Conservation (phyloP, 768 basidiomycete genomes). For the Boletus rubroflammeus region DNA sequence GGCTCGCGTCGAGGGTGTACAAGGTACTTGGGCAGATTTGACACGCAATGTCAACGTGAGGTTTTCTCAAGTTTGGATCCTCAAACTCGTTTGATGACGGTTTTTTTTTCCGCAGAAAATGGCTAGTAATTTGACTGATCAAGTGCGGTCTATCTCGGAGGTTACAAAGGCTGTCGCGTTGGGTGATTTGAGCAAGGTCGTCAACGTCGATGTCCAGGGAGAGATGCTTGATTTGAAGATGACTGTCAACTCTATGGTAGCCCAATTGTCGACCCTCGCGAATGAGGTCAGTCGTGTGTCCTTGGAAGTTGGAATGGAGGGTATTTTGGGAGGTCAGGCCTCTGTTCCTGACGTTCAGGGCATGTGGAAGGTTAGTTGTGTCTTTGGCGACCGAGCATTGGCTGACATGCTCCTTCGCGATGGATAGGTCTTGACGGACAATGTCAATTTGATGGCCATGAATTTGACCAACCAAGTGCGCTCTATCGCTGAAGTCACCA, state of each 20-base stretch:
- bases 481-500: constrained; percentile 87
- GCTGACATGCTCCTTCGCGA: constrained; percentile 11
- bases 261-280: constrained; percentile 66
- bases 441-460: constrained; percentile 88
- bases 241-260: constrained; percentile 78
- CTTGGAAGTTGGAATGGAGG: constrained; percentile 89
- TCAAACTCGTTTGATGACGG: not conserved
- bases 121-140: constrained; percentile 80
- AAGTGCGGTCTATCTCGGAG: constrained; percentile 90
- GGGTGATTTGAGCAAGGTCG: constrained; percentile 79
- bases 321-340: constrained; percentile 92
- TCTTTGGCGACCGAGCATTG: not conserved
- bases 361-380: constrained; percentile 75
- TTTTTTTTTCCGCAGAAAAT: constrained; percentile 57
- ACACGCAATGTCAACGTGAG: constrained; percentile 84
- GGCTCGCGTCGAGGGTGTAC: constrained; percentile 84
- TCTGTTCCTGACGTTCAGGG: constrained; percentile 89
- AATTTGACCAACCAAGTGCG: constrained; percentile 91
- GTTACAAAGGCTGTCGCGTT: constrained; percentile 74
- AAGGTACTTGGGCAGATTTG: constrained; percentile 91
- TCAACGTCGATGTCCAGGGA: constrained; percentile 90
- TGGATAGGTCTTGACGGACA: constrained; percentile 59
- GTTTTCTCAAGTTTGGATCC: not conserved
- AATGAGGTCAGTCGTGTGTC: constrained; percentile 89
- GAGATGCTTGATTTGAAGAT: constrained; percentile 88